A percentile compares a stretch with the other conserved stretches of the same genome.
phyloP scores from a whole-genome alignment of 1,139 yeast genomes.

The Nakaseomyces kungkrabaensis region DNA sequence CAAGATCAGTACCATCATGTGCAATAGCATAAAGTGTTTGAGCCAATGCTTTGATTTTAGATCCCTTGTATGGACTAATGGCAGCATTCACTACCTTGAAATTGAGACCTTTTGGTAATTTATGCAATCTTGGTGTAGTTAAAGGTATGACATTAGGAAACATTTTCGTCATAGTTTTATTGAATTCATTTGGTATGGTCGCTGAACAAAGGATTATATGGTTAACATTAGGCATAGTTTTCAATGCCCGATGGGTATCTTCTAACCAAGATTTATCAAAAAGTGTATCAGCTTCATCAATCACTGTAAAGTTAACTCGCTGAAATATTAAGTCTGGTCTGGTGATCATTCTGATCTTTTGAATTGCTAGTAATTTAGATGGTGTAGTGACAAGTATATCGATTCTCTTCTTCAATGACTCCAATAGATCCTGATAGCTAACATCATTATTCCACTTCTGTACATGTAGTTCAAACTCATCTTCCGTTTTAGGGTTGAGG shows the following conservation, averaged over 20 bases:
- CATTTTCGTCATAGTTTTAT: constrained; percentile 45
- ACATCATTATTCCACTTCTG: constrained; percentile 51
- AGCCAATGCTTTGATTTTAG: constrained; percentile 73
- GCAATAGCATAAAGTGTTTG: constrained; percentile 82
- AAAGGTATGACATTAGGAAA: constrained; percentile 65
- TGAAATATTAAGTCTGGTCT: constrained; percentile 41
- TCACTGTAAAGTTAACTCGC: constrained; percentile 50
- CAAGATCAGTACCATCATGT: constrained; percentile 73
- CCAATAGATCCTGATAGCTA: constrained; percentile 41
- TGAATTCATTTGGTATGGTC: constrained; percentile 75
- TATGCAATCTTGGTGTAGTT: constrained; percentile 74
- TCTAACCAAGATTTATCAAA: constrained; percentile 75
- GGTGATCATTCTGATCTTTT: constrained; percentile 36
- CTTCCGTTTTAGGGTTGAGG: constrained; percentile 34
- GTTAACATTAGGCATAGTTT: constrained; percentile 42
- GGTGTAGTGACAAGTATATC: constrained; percentile 87
- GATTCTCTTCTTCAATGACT: constrained; percentile 42
- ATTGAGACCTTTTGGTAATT: constrained; percentile 64
- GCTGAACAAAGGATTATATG: constrained; percentile 80
- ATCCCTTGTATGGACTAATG: constrained; percentile 69
- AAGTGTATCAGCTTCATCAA: constrained; percentile 94
- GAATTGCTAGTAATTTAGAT: constrained; percentile 43
- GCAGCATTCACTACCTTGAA: constrained; percentile 68
- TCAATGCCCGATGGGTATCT: constrained; percentile 52
- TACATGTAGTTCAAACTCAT: constrained; percentile 36